Conservation (phyloP, 2,329 filamentous ascomycete genomes). For the Sporothrix mexicana region DNA sequence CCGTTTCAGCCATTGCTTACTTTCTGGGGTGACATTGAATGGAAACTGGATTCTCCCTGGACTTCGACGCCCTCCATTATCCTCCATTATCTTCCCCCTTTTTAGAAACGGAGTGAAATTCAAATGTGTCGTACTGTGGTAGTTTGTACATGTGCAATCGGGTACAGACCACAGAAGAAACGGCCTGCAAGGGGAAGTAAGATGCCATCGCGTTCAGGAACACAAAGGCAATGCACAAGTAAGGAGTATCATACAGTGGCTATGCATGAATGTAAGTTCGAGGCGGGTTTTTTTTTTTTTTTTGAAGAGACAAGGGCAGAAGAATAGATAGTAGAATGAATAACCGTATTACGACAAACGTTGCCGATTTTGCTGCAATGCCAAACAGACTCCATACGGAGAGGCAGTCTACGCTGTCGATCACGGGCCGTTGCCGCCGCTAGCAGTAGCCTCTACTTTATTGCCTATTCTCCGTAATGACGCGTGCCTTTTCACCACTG, state of each 20-base stretch:
- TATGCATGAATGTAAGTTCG: background rate
- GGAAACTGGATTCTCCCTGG: no score
- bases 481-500: background rate
- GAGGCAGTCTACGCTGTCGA: slow-evolving; percentile 11
- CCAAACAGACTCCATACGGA: background rate
- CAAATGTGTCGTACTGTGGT: no score
- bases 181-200: background rate
- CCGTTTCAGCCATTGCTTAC: background rate
- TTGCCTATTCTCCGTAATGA: background rate
- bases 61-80: no score
- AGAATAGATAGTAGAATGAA: background rate
- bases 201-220: background rate
- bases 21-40: background rate
- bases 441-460: background rate
- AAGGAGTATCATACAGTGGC: slow-evolving; percentile 4
- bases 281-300: no score
- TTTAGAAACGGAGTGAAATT: no score
- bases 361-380: background rate
- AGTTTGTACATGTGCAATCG: background rate
- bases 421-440: slow-evolving; percentile 21
- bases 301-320: background rate
- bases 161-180: slow-evolving; percentile 3
- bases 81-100: no score
- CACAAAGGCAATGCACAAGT: background rate
- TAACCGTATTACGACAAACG: background rate